Percentiles rank a stretch among this genome's conserved stretches.
Evolutionary conservation across 2,329 filamentous ascomycete species (phyloP).

Genomic region (Fusarium praegraminearum): DNA sequence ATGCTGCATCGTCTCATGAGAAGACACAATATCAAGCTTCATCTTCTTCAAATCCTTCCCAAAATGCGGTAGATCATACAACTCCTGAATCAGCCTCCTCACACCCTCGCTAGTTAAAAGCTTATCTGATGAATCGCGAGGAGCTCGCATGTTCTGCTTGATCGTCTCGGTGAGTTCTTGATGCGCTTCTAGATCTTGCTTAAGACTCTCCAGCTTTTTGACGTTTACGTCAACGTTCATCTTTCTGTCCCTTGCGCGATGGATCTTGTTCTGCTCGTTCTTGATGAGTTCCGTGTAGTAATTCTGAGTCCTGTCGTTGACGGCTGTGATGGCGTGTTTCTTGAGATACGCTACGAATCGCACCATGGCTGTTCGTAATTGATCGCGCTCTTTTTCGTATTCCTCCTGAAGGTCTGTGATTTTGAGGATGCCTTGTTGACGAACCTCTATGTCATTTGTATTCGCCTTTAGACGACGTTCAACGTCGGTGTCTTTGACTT

Average conservation of each 20-base stretch:
- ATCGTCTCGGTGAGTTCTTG: slow-evolving; percentile 30
- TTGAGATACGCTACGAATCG: slow-evolving; percentile 23
- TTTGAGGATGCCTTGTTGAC: slow-evolving; percentile 2
- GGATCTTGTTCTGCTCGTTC: slow-evolving; percentile 5
- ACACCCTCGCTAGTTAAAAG: slow-evolving; percentile 18
- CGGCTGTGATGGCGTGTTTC: neutral
- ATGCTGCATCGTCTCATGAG: neutral
- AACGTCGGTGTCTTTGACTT: slow-evolving; percentile 17
- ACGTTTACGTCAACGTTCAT: slow-evolving; percentile 5
- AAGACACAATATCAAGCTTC: slow-evolving; percentile 1
- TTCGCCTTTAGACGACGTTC: slow-evolving; percentile 4
- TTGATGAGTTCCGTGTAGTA: slow-evolving; percentile 26
- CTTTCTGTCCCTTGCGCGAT: neutral
- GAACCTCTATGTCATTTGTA: slow-evolving; percentile 4
- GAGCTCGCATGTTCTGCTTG: slow-evolving; percentile 15
- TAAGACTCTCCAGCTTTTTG: slow-evolving; percentile 13
- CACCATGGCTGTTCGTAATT: slow-evolving; percentile 9
- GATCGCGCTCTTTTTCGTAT: slow-evolving; percentile 6
- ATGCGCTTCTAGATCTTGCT: slow-evolving; percentile 17
- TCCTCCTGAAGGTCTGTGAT: neutral
- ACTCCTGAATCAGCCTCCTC: neutral
- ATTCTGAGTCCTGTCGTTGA: slow-evolving; percentile 19
- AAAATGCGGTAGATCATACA: slow-evolving; percentile 31
- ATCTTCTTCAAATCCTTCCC: slow-evolving; percentile 17
- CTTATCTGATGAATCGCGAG: neutral